Base-by-base conservation (phyloP, 768 basidiomycete species). In the Termitomyces sp. region DNA sequence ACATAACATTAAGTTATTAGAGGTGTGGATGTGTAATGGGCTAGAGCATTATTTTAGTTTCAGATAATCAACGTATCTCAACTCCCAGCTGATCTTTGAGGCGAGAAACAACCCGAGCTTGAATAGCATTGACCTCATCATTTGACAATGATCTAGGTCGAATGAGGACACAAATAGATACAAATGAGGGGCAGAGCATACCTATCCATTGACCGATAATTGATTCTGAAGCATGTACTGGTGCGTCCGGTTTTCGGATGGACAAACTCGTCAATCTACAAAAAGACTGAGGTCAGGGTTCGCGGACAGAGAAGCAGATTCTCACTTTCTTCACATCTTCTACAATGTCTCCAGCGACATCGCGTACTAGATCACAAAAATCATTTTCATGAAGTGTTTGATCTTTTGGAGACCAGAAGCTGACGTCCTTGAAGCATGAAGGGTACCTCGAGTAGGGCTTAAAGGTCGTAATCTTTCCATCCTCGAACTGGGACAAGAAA, bases 151-250 rank as follows among this genome's bases (percentile, higher is more conserved):
- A 93, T 69, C 94, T 93, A 39, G 56, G 24, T 43, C 26, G 37
- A 44, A 61, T 56, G 50, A 43, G 61, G 39, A 52, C 36, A 27
- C 46, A 31, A n/a, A 1, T 32, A 43, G 4, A n/a, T 4, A 16
- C 1, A 27, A 18, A 42, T 24, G 20, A 43, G 14, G 18, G 22
- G 22, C 36, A 44, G 26, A 20, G 66, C 75, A 59, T 64, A 90
- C 91, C 88, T 86, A 71, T 98, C 96, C 94, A 98, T 96, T 29
- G 95, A 97, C 57, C 95, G 79, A 70, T 98, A 99, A 65, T 92
- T 94, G 60, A 98, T 82, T 51, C 96, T 80, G 72, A 94, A 98
- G 65, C 94, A 93, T 62, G 89, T 74, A 63, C 92, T 94, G 53
- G 79, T 81, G 44, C 86, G 81, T 27, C 80, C 77, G 3, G 92